Evolutionary conservation across 2,329 filamentous ascomycete genomes (phyloP).

Genomic region (Trichoderma lentiforme): DNA sequence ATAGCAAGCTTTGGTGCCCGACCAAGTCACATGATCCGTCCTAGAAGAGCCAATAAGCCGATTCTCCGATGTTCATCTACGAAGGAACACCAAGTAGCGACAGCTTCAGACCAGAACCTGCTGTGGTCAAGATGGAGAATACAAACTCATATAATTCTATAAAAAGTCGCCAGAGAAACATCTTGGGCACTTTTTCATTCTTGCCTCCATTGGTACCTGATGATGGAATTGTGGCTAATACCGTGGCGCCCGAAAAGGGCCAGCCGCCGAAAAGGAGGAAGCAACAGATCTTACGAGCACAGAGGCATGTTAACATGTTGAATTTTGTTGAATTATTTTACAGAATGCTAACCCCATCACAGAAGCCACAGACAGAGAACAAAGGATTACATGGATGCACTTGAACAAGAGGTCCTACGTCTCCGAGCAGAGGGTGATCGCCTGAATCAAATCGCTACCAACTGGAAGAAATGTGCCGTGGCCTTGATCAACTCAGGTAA

Average conservation of each 20-base stretch:
- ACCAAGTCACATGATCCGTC: constrained; percentile 1
- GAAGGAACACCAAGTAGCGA: not conserved
- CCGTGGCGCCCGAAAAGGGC: not conserved
- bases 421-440: constrained; percentile 8
- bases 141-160: constrained; percentile 1
- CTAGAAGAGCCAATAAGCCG: not conserved
- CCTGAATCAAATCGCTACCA: not conserved
- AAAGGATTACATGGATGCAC: constrained; percentile 9
- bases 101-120: not conserved
- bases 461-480: constrained; percentile 4
- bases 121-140: constrained; percentile 1
- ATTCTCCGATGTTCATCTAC: constrained; percentile 6
- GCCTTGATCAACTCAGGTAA: not conserved
- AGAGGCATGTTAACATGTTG: not conserved
- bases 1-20: not conserved
- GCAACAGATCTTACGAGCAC: constrained; percentile 5
- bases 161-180: constrained; percentile 7
- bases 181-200: constrained; percentile 5
- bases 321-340: not conserved
- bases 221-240: not conserved
- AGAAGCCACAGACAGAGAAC: constrained; percentile 6
- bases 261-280: constrained; percentile 7
- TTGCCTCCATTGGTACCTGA: not conserved
- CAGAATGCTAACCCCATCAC: not conserved
- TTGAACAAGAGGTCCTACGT: constrained; percentile 6